A percentile compares a stretch with the other conserved stretches of the same genome.
Conservation (phyloP, 2,329 filamentous ascomycete species). For the Microsporum canis region DNA sequence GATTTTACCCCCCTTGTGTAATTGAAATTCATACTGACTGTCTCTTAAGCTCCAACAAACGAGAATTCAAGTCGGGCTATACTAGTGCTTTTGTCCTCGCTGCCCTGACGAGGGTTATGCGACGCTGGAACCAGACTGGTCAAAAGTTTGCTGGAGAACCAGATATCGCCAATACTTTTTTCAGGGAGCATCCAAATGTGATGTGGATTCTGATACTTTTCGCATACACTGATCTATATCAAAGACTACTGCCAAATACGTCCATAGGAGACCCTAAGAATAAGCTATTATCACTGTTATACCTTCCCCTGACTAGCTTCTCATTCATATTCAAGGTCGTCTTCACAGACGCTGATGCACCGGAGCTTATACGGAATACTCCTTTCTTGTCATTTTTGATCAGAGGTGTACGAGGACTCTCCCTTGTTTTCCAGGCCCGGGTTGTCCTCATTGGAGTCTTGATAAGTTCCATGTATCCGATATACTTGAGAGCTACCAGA, state of each 20-base stretch:
- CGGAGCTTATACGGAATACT: slow-evolving; percentile 54
- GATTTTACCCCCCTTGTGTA: background rate
- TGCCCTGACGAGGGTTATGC: slow-evolving; percentile 51
- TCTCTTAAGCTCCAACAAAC: background rate
- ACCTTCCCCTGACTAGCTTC: slow-evolving; percentile 29
- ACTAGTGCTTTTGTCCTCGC: slow-evolving; percentile 40
- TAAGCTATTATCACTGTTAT: slow-evolving; percentile 7
- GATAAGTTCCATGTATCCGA: slow-evolving; percentile 22
- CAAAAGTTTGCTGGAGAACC: slow-evolving; percentile 89
- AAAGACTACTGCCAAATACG: slow-evolving; percentile 26
- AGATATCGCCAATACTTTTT: slow-evolving; percentile 66
- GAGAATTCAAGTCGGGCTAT: slow-evolving; percentile 10
- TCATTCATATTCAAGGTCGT: slow-evolving; percentile 79
- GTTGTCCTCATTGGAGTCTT: slow-evolving; percentile 39
- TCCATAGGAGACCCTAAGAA: background rate
- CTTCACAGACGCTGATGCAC: slow-evolving; percentile 78
- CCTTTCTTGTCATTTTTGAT: slow-evolving; percentile 27
- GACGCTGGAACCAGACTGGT: slow-evolving; percentile 92
- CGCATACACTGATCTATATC: slow-evolving; percentile 54
- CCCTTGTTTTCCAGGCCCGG: slow-evolving; percentile 41
- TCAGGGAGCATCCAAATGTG: slow-evolving; percentile 50
- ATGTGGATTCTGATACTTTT: slow-evolving; percentile 64
- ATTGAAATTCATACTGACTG: background rate
- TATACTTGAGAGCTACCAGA: slow-evolving; percentile 14
- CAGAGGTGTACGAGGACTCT: slow-evolving; percentile 27